Evolutionary conservation across 352 stramenopile species (phyloP), one percentile per base, ranked within the genome.

Genomic region (Phytophthora pistaciae): DNA sequence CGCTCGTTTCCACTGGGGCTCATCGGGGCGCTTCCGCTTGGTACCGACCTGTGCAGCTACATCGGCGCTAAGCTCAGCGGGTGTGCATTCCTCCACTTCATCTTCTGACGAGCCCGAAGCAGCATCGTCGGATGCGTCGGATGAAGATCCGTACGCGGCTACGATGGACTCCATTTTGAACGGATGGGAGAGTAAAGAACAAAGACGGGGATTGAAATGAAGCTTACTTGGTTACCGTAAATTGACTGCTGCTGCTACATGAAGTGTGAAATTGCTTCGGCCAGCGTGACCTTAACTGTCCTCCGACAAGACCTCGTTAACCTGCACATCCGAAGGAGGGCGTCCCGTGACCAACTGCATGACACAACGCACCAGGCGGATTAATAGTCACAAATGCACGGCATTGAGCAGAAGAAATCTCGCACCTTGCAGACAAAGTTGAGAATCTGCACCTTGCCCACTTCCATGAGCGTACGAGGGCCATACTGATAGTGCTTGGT

Each of bases 361-460:
- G 20, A 33, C 31, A 23, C 23, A 64, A 20, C 49, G 44, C 21
- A 76, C 20, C 46, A 60, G 31, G 7, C 27, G 5, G 54, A 57
- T 23, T 56, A 38, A 11, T 33, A 33, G 9, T 33, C 23, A 20
- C 6, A 33, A 21, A n/a, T 55, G 57, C 31, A 60, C 18, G 25
- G 9, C 20, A 25, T 23, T 21, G 18, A 44, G 42, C 6, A 60
- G 11, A 21, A 5, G 33, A 5, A 62, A 42, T 31, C 3, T 31
- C 67, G 55, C 70, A 96, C 87, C 83, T 94, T 95, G 86, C 89
- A 95, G 14, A 96, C 85, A 57, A 96, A 96, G 65, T 93, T 93
- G 44, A 96, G 79, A 65, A 96, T 95, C 71, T 94, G 86, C 36
- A 90, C 74, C 60, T 96, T 95, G 74, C 87, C 80, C n/a, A 96